These are phyloP conservation scores for Malus sylvestris DNA, from an alignment of 306 rosid genomes.

Conservation along the genomic window DNA sequence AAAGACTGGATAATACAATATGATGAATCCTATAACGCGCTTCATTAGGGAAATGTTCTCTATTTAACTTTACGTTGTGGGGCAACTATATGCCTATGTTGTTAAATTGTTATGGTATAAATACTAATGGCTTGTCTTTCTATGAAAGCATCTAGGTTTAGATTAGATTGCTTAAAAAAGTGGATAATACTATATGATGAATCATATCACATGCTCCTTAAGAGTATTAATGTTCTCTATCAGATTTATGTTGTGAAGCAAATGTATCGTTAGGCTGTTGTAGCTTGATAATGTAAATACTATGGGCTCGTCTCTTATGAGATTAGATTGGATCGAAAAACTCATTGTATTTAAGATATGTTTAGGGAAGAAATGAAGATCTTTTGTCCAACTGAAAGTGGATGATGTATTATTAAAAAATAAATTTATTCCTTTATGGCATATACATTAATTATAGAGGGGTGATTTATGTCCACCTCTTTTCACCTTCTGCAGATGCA, in stretches of 20 bases:
- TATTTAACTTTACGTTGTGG: background rate
- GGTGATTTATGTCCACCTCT: too few relatives aligned
- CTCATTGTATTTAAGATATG: too few relatives aligned
- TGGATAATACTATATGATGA: background rate
- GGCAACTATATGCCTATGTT: background rate
- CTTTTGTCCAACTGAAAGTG: too few relatives aligned
- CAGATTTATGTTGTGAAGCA: background rate
- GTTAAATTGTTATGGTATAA: background rate
- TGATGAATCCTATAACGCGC: background rate
- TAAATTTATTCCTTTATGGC: background rate
- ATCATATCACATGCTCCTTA: background rate
- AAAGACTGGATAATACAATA: background rate
- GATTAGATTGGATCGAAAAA: too few relatives aligned
- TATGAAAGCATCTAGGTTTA: background rate
- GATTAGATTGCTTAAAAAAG: background rate
- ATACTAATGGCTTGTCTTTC: background rate
- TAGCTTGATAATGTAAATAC: background rate
- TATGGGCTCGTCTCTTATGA: background rate
- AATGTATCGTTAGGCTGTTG: background rate
- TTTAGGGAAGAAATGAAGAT: too few relatives aligned
- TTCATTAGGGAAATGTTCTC: background rate
- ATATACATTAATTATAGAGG: too few relatives aligned
- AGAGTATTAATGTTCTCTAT: background rate
- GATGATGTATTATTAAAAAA: too few relatives aligned
- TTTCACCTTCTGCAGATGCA: too few relatives aligned